These are phyloP conservation scores for Rhynchosporium agropyri DNA, from an alignment of 2,329 filamentous ascomycete genomes.

Conservation along the genomic window DNA sequence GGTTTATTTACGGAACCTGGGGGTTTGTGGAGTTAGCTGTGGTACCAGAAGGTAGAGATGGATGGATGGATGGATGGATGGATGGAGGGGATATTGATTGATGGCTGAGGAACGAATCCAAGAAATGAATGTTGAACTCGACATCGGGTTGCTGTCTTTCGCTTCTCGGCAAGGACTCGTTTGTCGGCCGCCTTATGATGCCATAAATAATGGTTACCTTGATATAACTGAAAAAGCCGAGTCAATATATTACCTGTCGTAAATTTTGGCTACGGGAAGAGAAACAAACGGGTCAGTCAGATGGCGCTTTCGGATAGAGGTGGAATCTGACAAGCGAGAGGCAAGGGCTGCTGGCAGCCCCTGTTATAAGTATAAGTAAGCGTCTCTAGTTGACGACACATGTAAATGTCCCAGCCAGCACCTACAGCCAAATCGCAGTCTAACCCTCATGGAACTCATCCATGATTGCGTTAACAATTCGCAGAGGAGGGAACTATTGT, in stretches of 20 bases:
- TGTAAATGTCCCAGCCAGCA: neutral
- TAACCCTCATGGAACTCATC: neutral
- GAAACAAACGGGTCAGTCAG: neutral
- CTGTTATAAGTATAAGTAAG: neutral
- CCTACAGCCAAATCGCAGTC: neutral
- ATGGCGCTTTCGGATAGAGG: neutral
- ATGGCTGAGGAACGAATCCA: neutral
- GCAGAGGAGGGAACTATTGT: neutral
- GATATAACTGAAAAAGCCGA: neutral
- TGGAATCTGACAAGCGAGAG: conserved; percentile 25
- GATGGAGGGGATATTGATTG: neutral
- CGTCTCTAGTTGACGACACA: no score
- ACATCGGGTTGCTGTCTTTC: neutral
- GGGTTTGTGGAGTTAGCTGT: neutral
- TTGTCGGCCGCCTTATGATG: neutral
- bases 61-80: neutral
- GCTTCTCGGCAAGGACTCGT: neutral
- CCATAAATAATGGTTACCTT: neutral
- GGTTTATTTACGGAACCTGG: neutral
- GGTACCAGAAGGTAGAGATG: neutral
- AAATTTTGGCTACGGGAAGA: neutral
- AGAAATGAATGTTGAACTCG: neutral
- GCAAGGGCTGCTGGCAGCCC: conserved; percentile 19
- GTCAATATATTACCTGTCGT: conserved; percentile 1
- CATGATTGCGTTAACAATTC: neutral